phyloP scores from a whole-genome alignment of 371 early-diverging fungal genomes.

The Mortierella sp. region DNA sequence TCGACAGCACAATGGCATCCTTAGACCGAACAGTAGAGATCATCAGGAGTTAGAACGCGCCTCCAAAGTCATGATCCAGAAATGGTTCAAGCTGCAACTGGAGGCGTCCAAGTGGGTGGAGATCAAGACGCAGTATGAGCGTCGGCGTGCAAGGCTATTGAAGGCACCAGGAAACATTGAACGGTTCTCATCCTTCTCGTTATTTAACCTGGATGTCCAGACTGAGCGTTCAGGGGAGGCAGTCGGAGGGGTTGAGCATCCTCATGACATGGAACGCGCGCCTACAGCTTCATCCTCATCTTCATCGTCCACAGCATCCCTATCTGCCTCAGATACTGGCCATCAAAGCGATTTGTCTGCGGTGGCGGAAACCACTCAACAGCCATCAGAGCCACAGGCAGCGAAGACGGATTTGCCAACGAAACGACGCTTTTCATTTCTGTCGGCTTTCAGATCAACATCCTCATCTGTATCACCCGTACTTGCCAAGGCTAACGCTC shows the following conservation, averaged over 20 bases:
- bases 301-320: too few relatives aligned
- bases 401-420: not conserved
- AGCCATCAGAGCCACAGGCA: not conserved
- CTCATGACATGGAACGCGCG: too few relatives aligned
- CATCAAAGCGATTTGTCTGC: too few relatives aligned
- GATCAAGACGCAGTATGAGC: constrained; percentile 27
- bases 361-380: too few relatives aligned
- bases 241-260: not conserved
- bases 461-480: too few relatives aligned
- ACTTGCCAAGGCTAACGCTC: not conserved
- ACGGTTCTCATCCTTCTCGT: constrained; percentile 1
- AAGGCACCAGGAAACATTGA: constrained; percentile 29
- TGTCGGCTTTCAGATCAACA: not conserved
- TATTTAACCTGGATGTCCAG: too few relatives aligned
- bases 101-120: constrained; percentile 48
- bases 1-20: not conserved
- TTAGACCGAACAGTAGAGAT: not conserved
- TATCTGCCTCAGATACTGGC: not conserved
- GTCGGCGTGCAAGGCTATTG: constrained; percentile 19
- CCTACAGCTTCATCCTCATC: too few relatives aligned
- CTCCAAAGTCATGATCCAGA: constrained; percentile 10
- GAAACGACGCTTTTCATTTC: not conserved
- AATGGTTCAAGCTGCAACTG: constrained; percentile 28
- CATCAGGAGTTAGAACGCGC: constrained; percentile 4
- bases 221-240: not conserved